Evolutionary conservation across 768 basidiomycete species (phyloP).

Genomic region (Trametes maxima): DNA sequence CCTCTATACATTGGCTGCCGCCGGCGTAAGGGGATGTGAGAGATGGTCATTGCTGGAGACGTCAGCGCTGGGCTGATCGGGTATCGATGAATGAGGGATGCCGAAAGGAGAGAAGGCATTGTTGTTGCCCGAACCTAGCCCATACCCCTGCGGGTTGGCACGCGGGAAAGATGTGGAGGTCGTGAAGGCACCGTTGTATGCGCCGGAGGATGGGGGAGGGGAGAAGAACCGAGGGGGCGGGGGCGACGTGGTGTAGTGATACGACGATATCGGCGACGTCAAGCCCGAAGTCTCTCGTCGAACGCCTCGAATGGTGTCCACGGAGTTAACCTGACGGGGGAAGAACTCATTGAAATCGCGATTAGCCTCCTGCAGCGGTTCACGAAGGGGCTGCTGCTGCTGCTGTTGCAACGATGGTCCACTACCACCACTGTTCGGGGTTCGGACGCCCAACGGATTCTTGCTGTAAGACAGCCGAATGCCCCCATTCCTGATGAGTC

Average conservation of each 20-base stretch:
- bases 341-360: constrained; percentile 14
- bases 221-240: constrained; percentile 42
- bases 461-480: constrained; percentile 97
- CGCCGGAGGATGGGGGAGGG: constrained; percentile 33
- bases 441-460: constrained; percentile 93
- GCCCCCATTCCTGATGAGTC: constrained; percentile 92
- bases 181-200: constrained; percentile 24
- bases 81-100: constrained; percentile 37
- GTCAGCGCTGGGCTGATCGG: constrained; percentile 36
- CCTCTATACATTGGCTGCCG: constrained; percentile 43
- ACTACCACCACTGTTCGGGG: constrained; percentile 55
- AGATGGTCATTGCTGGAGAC: constrained; percentile 29
- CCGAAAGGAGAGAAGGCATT: constrained; percentile 40
- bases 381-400: constrained; percentile 25
- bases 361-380: constrained; percentile 11
- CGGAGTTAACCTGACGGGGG: constrained; percentile 25
- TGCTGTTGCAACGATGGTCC: constrained; percentile 25
- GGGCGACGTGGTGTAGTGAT: constrained; percentile 38
- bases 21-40: constrained; percentile 28
- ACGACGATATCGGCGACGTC: constrained; percentile 36
- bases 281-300: constrained; percentile 34
- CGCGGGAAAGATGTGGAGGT: constrained; percentile 30
- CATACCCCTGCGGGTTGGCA: constrained; percentile 30
- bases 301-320: constrained; percentile 26
- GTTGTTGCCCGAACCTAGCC: constrained; percentile 28